phyloP scores from a whole-genome alignment of 352 stramenopile species.

The Phytophthora foliorum region DNA sequence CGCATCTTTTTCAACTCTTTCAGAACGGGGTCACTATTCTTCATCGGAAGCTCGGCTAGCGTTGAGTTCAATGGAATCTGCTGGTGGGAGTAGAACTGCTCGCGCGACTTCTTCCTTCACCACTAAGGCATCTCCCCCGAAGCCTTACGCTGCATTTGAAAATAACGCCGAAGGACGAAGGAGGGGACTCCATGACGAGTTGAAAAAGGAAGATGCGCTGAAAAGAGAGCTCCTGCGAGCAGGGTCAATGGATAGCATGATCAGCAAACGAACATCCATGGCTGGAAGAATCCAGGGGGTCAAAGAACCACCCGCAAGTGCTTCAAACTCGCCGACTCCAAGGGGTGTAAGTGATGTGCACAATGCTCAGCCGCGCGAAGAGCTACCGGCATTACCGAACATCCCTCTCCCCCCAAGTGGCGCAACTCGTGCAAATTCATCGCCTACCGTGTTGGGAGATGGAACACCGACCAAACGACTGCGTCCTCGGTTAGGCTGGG shows the following conservation, averaged over 20 bases:
- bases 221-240: conserved; percentile 38
- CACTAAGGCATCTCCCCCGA: conserved; percentile 12
- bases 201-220: conserved; percentile 31
- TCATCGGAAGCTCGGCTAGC: conserved; percentile 15
- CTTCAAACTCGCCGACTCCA: conserved; percentile 24
- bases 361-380: conserved; percentile 42
- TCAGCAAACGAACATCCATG: conserved; percentile 21
- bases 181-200: conserved; percentile 24
- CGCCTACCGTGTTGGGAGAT: conserved; percentile 29
- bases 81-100: conserved; percentile 26
- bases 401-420: conserved; percentile 62
- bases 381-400: conserved; percentile 68
- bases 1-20: conserved; percentile 48
- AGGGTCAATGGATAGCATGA: conserved; percentile 37
- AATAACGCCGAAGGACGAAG: conserved; percentile 23
- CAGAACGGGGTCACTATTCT: conserved; percentile 20
- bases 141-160: conserved; percentile 17
- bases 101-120: conserved; percentile 19
- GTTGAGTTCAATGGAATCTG: conserved; percentile 15
- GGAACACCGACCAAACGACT: conserved; percentile 63
- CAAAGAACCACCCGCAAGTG: conserved; percentile 31
- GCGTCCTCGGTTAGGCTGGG: conserved; percentile 80
- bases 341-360: conserved; percentile 11
- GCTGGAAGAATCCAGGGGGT: conserved; percentile 22
- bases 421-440: conserved; percentile 19